Conservation (phyloP, 1,139 yeast genomes). For the Tardiomyces blankii region DNA sequence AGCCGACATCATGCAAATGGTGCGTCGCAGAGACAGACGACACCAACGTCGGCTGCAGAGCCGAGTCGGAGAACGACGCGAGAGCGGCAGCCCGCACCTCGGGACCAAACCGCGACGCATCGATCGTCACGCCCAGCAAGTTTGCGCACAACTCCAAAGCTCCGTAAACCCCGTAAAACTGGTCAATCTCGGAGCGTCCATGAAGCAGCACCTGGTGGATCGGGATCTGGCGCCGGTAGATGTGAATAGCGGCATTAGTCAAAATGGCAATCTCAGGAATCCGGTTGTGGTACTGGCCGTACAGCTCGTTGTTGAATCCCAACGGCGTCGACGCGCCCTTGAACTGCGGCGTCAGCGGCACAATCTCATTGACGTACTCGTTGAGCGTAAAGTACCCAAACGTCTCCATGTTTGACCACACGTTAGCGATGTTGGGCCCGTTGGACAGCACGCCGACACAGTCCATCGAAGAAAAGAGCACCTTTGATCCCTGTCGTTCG, state of each 20-base stretch:
- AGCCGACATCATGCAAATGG: constrained; percentile 12
- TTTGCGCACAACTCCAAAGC: constrained; percentile 76
- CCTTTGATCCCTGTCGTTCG: too few species aligned
- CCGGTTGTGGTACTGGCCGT: constrained; percentile 63
- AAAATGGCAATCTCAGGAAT: constrained; percentile 59
- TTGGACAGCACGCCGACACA: too few species aligned
- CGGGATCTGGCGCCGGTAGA: constrained; percentile 70
- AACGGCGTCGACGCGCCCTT: constrained; percentile 61
- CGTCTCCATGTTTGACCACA: constrained; percentile 46
- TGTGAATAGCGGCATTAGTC: constrained; percentile 67
- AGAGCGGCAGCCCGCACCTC: not conserved
- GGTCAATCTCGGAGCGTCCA: constrained; percentile 41
- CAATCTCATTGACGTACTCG: constrained; percentile 61
- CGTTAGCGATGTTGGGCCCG: too few species aligned
- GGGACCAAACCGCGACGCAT: constrained; percentile 22
- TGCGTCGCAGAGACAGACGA: constrained; percentile 2
- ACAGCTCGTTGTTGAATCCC: constrained; percentile 76
- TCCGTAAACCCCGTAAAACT: constrained; percentile 47
- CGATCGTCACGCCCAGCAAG: constrained; percentile 69
- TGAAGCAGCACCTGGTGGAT: constrained; percentile 63
- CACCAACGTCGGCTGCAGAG: constrained; percentile 70
- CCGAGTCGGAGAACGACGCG: constrained; percentile 23
- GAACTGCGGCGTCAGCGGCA: constrained; percentile 58
- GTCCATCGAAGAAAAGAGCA: too few species aligned
- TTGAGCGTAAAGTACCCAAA: constrained; percentile 60